Evolutionary conservation across 2,329 filamentous ascomycete species (phyloP), one percentile per base, ranked within the genome.

Genomic region (Colletotrichum lupini): DNA sequence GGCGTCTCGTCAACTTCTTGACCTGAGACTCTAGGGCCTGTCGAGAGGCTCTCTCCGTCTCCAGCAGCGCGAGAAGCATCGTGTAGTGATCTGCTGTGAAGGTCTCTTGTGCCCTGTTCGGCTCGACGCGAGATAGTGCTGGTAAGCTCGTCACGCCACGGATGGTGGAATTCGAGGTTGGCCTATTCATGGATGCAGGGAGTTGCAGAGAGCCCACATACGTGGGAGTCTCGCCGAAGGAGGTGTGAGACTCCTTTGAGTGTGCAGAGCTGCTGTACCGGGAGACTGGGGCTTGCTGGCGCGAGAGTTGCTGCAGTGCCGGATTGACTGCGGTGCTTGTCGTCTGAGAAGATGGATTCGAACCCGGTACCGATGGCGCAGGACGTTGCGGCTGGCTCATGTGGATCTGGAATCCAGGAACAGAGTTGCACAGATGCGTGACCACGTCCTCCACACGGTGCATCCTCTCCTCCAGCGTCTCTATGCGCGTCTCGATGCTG

Each of bases 21-120:
- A 92, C 88, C 70, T 91, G 85, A 1, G 83, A 81, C 78, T 92
- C 91, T 5, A 92, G 85, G 4, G 85, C 83, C 68, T 87, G 83
- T 5, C 91, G 85, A 5, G 88, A 88, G 1, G 85, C 84, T 30
- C 90, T 88, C 78, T 92, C 91, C 1, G 85, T 84, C 69, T 90
- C 85, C 30, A 92, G 83, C 68, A 92, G 83, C 19, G 85, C 83
- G 32, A 87, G 79, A 19, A 92, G 82, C 2, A 83, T 85, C 7
- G 83, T 83, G 73, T 88, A 89, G 62, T 89, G 85, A 61, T 89
- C 86, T 19, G 80, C 77, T 2, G 83, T 83, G 26, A 85, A 80
- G 1, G 79, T 72, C 1, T 69, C 67, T 19, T 56, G 55, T 11
- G 60, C 6, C 11, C 55, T 46, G 8, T 78, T 80, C 7, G 77